A percentile compares a stretch with the other conserved stretches of the same genome.
Conservation (phyloP, 2,329 filamentous ascomycete genomes). For the Fusarium pilosicola region DNA sequence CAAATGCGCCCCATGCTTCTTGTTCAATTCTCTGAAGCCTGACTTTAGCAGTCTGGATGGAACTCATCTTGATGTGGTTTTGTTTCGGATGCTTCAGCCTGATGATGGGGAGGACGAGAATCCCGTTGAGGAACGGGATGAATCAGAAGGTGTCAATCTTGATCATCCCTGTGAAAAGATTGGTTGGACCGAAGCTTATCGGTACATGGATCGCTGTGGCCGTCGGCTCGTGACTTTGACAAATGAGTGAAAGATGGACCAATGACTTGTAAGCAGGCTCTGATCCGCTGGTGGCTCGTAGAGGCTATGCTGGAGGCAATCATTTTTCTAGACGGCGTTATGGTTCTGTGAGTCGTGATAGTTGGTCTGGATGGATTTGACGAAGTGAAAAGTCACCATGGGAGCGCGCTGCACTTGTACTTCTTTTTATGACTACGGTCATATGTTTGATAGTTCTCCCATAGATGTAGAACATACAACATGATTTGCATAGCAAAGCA, state of each 20-base stretch:
- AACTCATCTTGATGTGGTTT: not conserved
- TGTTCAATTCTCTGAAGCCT: not conserved
- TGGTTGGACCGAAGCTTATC: not conserved
- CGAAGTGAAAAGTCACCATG: not conserved
- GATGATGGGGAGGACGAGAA: not conserved
- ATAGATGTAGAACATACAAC: too few relatives aligned
- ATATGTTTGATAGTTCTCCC: not conserved
- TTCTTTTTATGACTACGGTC: too few relatives aligned
- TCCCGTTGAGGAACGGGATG: not conserved
- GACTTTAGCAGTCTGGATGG: not conserved
- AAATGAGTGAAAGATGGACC: not conserved
- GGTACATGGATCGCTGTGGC: not conserved
- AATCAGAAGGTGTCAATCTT: not conserved
- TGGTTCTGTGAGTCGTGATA: not conserved
- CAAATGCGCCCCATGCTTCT: not conserved
- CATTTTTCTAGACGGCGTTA: fast-evolving
- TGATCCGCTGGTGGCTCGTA: fast-evolving
- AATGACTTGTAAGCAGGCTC: not conserved
- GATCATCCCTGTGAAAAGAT: not conserved
- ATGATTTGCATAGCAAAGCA: not conserved
- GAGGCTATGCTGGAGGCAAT: too few relatives aligned
- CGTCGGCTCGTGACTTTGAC: not conserved
- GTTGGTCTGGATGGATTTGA: not conserved
- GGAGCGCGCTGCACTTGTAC: too few relatives aligned
- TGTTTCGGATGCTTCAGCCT: not conserved